These are phyloP conservation scores for Claviceps africana DNA, from an alignment of 2,329 filamentous ascomycete genomes.

Conservation along the genomic window DNA sequence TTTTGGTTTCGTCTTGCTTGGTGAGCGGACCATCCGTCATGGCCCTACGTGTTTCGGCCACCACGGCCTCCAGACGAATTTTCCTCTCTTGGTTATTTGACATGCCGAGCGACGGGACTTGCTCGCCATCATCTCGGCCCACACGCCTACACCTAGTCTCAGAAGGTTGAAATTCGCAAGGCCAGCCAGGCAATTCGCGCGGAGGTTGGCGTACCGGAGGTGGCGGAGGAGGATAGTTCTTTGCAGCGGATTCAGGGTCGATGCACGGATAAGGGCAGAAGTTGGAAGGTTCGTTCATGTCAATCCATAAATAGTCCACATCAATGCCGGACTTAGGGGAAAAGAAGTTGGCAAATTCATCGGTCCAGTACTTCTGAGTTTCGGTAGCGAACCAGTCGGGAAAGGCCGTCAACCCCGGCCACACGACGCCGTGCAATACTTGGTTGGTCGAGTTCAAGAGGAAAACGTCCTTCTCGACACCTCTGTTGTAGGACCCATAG, in stretches of 20 bases:
- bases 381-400: conserved; percentile 63
- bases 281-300: conserved; percentile 38
- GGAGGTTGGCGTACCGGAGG: conserved; percentile 47
- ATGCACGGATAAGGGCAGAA: conserved; percentile 17
- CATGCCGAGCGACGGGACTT: background rate
- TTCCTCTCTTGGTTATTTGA: background rate
- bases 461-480: conserved; percentile 31
- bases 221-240: conserved; percentile 41
- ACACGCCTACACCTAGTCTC: conserved; percentile 8
- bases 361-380: conserved; percentile 53
- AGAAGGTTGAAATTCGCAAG: conserved; percentile 18
- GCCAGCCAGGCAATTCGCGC: conserved; percentile 52
- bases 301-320: conserved; percentile 66
- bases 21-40: no score
- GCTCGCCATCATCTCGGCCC: background rate
- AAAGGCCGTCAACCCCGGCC: conserved; percentile 58
- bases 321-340: conserved; percentile 48
- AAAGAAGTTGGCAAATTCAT: conserved; percentile 53
- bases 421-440: conserved; percentile 52
- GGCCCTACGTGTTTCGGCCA: background rate
- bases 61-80: background rate
- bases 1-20: no score
- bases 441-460: conserved; percentile 38
- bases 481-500: conserved; percentile 28
- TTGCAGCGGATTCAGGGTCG: conserved; percentile 23